Base-by-base conservation (phyloP, 2,329 filamentous ascomycete genomes). In the Dendryphion nanum region DNA sequence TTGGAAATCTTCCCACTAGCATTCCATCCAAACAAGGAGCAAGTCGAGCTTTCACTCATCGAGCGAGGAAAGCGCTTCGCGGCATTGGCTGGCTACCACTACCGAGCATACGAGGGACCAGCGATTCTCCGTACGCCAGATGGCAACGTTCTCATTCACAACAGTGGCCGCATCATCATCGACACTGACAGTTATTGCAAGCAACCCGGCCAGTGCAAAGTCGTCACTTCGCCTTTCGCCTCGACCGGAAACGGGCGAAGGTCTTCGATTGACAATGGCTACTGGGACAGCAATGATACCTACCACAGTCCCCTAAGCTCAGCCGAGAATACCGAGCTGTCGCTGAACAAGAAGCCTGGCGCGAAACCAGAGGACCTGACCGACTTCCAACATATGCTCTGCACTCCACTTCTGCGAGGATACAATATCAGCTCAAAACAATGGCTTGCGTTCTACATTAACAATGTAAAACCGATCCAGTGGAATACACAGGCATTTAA, bases 21-120 rank as follows among this genome's bases (percentile, higher is more conserved):
- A 44, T 93, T 89, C 57, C 87, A 93, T 68, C 82, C 81, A 45
- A 77, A 89, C 42, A 75, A 86, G 38, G 71, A 76, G 4, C 74
- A 75, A 21, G 49, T 94, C 29, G 80, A 79, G 35, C 66, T 74
- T 41, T 73, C 81, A 36, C 76, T 95, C 17, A 78, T 94, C 37
- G 80, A 85, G 51, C 82, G 89, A 2, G 89, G 89, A 24, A 87
- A 86, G 70, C 86, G 85, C 49, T 95, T 94, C 55, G 84, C 89
- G 14, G 68, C 77, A 2, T 74, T 94, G 20, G 77, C 82, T 42
- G 88, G 89, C 7, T 83, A 87, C 58, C 81, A 91, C 52, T 94
- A 91, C 69, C 57, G 80, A 79, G 70, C 91, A 87, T 73, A 30
- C 15, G 15, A 30, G 8, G 29, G 29, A 10, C 29, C 29, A 8